phyloP scores from a whole-genome alignment of 352 stramenopile genomes.

The Phytophthora cactorum region DNA sequence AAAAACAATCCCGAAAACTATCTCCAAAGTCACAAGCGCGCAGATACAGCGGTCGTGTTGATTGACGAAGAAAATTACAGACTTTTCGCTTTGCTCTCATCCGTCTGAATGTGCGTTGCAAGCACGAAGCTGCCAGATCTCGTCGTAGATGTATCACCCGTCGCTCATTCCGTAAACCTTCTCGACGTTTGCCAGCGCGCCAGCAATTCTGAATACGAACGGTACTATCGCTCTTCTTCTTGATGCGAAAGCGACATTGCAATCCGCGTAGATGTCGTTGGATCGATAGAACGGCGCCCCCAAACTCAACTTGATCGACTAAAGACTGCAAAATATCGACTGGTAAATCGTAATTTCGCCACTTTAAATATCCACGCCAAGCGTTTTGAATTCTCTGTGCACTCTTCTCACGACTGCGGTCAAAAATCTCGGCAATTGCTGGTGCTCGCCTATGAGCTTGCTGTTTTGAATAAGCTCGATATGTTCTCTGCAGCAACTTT shows the following conservation, averaged over 20 bases:
- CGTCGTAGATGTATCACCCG: slow-evolving; percentile 31
- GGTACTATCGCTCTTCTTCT: slow-evolving; percentile 30
- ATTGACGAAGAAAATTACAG: slow-evolving; percentile 37
- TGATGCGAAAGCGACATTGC: slow-evolving; percentile 47
- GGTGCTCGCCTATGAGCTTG: slow-evolving; percentile 4
- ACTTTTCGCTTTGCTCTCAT: slow-evolving; percentile 38
- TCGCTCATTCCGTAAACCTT: slow-evolving; percentile 29
- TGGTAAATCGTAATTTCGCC: slow-evolving; percentile 35
- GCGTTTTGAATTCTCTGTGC: slow-evolving; percentile 35
- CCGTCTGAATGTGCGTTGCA: slow-evolving; percentile 56
- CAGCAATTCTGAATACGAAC: slow-evolving; percentile 50
- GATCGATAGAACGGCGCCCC: slow-evolving; percentile 47
- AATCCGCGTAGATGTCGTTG: slow-evolving; percentile 50
- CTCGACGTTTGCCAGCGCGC: slow-evolving; percentile 19
- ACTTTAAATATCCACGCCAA: slow-evolving; percentile 43
- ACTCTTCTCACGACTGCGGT: slow-evolving; percentile 16
- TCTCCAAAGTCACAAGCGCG: slow-evolving; percentile 30
- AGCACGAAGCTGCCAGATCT: slow-evolving; percentile 48
- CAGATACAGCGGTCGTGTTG: slow-evolving; percentile 57
- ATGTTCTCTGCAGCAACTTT: slow-evolving; percentile 33
- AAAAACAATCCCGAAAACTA: slow-evolving; percentile 42
- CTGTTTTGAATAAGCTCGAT: slow-evolving; percentile 6
- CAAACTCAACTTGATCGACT: slow-evolving; percentile 58
- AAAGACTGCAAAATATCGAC: slow-evolving; percentile 26
- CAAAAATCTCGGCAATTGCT: slow-evolving; percentile 10